Conservation (phyloP, 352 stramenopile species). For the Globisporangium emineosum region DNA sequence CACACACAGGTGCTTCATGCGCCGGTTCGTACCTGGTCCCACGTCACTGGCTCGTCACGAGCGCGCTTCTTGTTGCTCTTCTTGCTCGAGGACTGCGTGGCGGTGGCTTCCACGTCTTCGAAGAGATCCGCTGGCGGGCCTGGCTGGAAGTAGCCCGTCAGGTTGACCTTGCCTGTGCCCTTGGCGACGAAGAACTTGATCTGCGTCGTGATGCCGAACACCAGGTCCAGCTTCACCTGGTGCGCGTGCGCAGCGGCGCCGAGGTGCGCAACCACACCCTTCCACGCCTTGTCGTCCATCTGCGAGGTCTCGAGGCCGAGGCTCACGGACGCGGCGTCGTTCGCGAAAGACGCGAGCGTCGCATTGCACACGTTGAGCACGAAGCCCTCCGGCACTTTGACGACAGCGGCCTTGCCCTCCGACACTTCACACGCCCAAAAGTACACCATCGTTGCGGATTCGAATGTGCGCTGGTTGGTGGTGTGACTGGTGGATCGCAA, state of each 20-base stretch:
- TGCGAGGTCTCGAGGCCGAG: conserved; percentile 63
- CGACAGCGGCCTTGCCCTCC: conserved; percentile 46
- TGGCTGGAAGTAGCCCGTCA: conserved; percentile 83
- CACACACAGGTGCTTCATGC: conserved; percentile 18
- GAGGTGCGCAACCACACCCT: conserved; percentile 63
- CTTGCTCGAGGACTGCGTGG: conserved; percentile 28
- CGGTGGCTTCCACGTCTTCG: conserved; percentile 13
- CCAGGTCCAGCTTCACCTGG: conserved; percentile 80
- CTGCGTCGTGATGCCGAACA: conserved; percentile 45
- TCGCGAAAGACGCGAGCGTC: conserved; percentile 23
- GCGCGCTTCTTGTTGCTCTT: conserved; percentile 75
- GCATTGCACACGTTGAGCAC: conserved; percentile 68
- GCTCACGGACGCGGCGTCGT: conserved; percentile 29
- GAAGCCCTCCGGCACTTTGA: conserved; percentile 51
- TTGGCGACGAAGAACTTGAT: conserved; percentile 77
- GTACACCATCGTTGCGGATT: conserved; percentile 28
- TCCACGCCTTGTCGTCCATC: conserved; percentile 60
- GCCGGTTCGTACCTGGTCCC: conserved; percentile 49
- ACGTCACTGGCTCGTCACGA: conserved; percentile 44
- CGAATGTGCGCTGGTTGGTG: background rate
- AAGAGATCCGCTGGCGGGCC: conserved; percentile 41
- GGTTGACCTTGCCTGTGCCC: conserved; percentile 57
- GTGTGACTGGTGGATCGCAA: background rate
- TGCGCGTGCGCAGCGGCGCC: conserved; percentile 37
- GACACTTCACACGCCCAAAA: conserved; percentile 64